phyloP scores from a whole-genome alignment of 2,329 filamentous ascomycete genomes.

The Trichoderma arundinaceum region DNA sequence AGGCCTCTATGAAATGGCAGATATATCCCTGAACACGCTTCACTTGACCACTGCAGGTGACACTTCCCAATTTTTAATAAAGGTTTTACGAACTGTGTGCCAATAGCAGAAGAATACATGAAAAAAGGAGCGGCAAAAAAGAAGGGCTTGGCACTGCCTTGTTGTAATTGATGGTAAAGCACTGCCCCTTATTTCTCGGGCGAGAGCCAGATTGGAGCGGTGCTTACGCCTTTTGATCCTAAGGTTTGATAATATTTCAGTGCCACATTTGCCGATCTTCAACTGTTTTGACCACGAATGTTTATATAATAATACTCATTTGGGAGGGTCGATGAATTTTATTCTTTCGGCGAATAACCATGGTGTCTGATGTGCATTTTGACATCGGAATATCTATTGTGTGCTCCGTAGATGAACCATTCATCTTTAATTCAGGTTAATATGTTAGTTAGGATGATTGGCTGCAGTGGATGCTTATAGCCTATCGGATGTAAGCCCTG shows the following conservation, averaged over 20 bases:
- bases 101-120: neutral
- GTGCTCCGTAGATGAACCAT: no score
- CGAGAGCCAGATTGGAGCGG: neutral
- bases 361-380: no score
- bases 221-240: neutral
- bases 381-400: no score
- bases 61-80: neutral
- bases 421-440: no score
- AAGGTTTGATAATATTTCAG: neutral
- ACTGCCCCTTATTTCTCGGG: neutral
- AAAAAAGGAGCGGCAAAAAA: neutral
- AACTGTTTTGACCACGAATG: no score
- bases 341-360: no score
- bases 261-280: no score
- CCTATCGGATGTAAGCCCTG: no score
- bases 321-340: no score
- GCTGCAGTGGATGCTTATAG: no score
- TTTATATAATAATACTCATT: no score
- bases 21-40: neutral
- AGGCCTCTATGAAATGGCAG: neutral
- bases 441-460: no score
- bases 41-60: slow-evolving; percentile 2
- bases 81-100: neutral
- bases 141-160: neutral
- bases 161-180: neutral